phyloP scores from a whole-genome alignment of 768 basidiomycete species.

The Agrocybe praecox region DNA sequence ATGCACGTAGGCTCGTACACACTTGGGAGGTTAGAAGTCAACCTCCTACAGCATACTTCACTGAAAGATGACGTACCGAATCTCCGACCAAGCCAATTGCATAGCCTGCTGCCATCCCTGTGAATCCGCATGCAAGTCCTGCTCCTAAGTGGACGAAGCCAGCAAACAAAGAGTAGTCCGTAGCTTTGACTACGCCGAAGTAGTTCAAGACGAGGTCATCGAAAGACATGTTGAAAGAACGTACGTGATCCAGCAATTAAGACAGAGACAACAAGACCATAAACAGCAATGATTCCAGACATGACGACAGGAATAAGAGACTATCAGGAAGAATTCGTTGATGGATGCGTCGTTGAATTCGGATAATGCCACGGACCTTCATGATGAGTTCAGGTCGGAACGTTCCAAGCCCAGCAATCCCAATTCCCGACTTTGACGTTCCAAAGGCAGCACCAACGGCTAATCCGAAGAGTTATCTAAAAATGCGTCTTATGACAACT shows the following conservation, averaged over 20 bases:
- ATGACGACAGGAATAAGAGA: constrained; percentile 97
- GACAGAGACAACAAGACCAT: constrained; percentile 94
- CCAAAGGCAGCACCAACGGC: constrained; percentile 96
- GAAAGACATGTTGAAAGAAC: constrained; percentile 20
- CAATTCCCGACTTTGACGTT: constrained; percentile 95
- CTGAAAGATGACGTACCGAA: constrained; percentile 55
- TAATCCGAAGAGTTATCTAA: constrained; percentile 25
- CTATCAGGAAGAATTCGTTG: constrained; percentile 36
- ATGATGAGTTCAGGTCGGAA: constrained; percentile 98
- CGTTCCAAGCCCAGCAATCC: constrained; percentile 91
- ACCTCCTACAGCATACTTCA: background rate
- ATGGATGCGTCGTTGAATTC: background rate
- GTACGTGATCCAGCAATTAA: constrained; percentile 73
- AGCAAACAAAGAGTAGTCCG: constrained; percentile 78
- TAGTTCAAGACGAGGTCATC: constrained; percentile 11
- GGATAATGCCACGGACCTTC: constrained; percentile 64
- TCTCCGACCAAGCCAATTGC: constrained; percentile 95
- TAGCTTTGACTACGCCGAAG: constrained; percentile 52
- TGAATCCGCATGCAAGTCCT: constrained; percentile 88
- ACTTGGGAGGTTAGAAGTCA: constrained; percentile 43
- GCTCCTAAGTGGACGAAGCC: constrained; percentile 94
- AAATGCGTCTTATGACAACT: background rate
- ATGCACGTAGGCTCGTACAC: constrained; percentile 88
- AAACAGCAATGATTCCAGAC: constrained; percentile 98
- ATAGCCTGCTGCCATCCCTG: constrained; percentile 91